These are phyloP conservation scores for Naegleria lovaniensis DNA, from an alignment of 208 protist species.

Conservation along the genomic window DNA sequence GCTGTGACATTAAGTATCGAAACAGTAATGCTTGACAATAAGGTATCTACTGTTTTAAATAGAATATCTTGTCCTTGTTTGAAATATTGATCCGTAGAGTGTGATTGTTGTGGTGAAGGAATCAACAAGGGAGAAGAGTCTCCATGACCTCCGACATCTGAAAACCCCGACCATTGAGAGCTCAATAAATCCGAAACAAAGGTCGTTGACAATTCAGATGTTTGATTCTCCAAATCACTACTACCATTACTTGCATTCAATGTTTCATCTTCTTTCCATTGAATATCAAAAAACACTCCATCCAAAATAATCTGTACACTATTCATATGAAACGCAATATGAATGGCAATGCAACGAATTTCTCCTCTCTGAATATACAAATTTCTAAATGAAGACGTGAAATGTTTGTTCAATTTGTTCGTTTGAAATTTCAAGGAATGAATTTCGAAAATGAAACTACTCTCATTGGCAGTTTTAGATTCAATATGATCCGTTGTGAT, in stretches of 20 bases:
- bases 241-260: no score
- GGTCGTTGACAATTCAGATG: background rate
- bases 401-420: background rate
- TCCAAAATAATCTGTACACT: background rate
- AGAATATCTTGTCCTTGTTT: background rate
- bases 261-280: background rate
- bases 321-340: background rate
- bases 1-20: background rate
- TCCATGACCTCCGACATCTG: background rate
- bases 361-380: background rate
- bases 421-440: background rate
- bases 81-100: no score
- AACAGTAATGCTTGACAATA: background rate
- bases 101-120: no score
- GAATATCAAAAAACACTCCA: background rate
- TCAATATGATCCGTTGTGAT: background rate
- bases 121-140: background rate
- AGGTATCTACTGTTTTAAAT: background rate
- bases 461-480: background rate
- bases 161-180: background rate
- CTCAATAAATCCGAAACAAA: background rate
- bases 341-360: background rate
- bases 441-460: background rate
- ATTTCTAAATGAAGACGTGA: background rate
- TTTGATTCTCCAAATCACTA: no score